phyloP scores from a whole-genome alignment of 108 stramenopile genomes.

The Asterionellopsis glacialis region DNA sequence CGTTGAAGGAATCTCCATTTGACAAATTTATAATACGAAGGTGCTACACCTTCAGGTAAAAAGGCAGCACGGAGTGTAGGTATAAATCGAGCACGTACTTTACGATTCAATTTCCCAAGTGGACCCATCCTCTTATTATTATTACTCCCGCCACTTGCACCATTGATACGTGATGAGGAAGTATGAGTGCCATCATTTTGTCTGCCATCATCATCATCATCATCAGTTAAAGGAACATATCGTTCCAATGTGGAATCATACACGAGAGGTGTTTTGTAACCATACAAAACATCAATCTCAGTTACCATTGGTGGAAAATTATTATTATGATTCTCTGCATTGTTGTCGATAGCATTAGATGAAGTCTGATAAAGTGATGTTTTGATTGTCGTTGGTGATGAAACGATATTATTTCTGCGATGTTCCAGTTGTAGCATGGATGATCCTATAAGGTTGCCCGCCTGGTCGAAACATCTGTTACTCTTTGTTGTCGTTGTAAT shows the following conservation, averaged over 20 bases:
- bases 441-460: too few species aligned
- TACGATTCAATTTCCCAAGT: not conserved
- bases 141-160: too few species aligned
- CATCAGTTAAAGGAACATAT: slow-evolving; percentile 10
- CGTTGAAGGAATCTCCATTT: slow-evolving; percentile 84
- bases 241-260: slow-evolving; percentile 17
- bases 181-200: too few species aligned
- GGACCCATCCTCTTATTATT: too few species aligned
- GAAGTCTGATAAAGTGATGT: not conserved
- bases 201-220: not conserved
- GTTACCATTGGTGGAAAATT: not conserved
- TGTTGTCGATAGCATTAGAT: not conserved
- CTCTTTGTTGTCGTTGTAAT: too few species aligned
- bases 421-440: too few species aligned
- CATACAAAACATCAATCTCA: not conserved
- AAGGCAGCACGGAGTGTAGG: slow-evolving; percentile 29
- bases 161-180: too few species aligned
- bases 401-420: too few species aligned
- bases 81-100: not conserved
- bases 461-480: too few species aligned
- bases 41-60: slow-evolving; percentile 81
- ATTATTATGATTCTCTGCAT: not conserved
- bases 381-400: not conserved
- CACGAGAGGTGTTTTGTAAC: slow-evolving; percentile 10
- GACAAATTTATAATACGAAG: slow-evolving; percentile 82